Conservation (phyloP, 2,329 filamentous ascomycete genomes). For the Pyricularia grisea region DNA sequence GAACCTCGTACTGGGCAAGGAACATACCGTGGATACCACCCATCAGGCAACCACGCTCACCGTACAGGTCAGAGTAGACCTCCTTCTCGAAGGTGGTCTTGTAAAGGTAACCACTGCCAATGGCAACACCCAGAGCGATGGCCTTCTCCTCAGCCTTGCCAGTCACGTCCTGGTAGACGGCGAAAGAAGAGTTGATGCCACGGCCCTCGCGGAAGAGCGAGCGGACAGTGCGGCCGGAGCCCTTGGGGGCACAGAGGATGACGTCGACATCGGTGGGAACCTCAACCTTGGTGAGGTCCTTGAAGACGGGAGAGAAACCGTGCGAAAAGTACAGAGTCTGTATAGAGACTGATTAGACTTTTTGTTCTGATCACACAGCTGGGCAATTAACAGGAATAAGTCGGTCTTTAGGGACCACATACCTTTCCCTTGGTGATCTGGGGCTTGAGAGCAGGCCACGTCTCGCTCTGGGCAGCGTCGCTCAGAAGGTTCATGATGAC, state of each 20-base stretch:
- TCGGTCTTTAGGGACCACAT: slow-evolving; percentile 19
- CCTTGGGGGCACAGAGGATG: slow-evolving; percentile 98
- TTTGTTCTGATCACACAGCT: background rate
- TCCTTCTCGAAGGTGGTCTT: slow-evolving; percentile 99
- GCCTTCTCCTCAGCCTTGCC: slow-evolving; percentile 98
- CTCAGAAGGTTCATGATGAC: slow-evolving; percentile 99
- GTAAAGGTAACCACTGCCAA: slow-evolving; percentile 98
- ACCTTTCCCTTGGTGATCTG: slow-evolving; percentile 98
- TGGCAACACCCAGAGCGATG: slow-evolving; percentile 88
- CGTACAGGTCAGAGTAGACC: slow-evolving; percentile 99
- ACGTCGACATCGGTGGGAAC: slow-evolving; percentile 94
- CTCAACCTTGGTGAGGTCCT: slow-evolving; percentile 97
- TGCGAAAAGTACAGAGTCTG: slow-evolving; percentile 99
- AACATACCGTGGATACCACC: slow-evolving; percentile 99
- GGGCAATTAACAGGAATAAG: background rate
- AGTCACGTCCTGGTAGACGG: slow-evolving; percentile 96
- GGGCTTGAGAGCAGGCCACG: slow-evolving; percentile 97
- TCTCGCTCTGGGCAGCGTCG: slow-evolving; percentile 97
- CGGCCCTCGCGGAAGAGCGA: slow-evolving; percentile 98
- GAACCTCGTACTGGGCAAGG: slow-evolving; percentile 99
- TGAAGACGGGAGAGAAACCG: slow-evolving; percentile 99
- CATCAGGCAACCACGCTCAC: slow-evolving; percentile 99
- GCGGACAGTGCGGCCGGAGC: slow-evolving; percentile 96
- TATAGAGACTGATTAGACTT: background rate
- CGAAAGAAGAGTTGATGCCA: slow-evolving; percentile 98